Evolutionary conservation across 108 stramenopile species (phyloP).

Genomic region (Discostella stelligeroides): DNA sequence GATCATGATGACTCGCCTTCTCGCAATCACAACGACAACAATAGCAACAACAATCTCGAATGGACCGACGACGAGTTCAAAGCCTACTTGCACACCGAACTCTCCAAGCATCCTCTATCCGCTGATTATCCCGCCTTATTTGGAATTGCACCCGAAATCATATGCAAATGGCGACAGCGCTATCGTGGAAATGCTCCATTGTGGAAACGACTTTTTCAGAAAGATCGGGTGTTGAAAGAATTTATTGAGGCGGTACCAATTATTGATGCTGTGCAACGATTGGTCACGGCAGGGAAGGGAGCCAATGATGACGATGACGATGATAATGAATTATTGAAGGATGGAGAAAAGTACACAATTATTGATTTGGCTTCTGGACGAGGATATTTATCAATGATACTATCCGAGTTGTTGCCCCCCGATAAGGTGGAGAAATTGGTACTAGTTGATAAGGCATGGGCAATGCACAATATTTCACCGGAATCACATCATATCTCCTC

Average conservation of each 20-base stretch:
- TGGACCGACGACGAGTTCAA: constrained; percentile 23
- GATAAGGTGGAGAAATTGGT: constrained; percentile 50
- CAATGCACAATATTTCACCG: constrained; percentile 42
- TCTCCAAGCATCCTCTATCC: constrained; percentile 13
- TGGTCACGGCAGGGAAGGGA: constrained; percentile 20
- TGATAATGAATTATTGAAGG: background rate
- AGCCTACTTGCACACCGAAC: constrained; percentile 8
- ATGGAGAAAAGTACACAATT: constrained; percentile 43
- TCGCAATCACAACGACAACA: too few species aligned
- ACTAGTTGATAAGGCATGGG: constrained; percentile 68
- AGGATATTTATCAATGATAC: constrained; percentile 64
- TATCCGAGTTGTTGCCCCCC: constrained; percentile 57
- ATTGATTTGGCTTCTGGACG: constrained; percentile 65
- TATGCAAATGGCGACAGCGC: constrained; percentile 54
- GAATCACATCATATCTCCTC: constrained; percentile 63
- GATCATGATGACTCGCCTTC: too few species aligned
- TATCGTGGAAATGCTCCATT: constrained; percentile 55
- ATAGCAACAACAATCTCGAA: too few species aligned
- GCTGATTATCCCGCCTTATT: constrained; percentile 22
- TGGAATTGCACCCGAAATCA: constrained; percentile 18
- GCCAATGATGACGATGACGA: too few species aligned
- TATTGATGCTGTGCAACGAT: constrained; percentile 45
- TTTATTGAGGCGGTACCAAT: constrained; percentile 65
- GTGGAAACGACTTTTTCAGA: constrained; percentile 59
- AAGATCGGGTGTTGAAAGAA: constrained; percentile 66